phyloP scores from a whole-genome alignment of 345 rosid species.

The Syzygium grande region DNA sequence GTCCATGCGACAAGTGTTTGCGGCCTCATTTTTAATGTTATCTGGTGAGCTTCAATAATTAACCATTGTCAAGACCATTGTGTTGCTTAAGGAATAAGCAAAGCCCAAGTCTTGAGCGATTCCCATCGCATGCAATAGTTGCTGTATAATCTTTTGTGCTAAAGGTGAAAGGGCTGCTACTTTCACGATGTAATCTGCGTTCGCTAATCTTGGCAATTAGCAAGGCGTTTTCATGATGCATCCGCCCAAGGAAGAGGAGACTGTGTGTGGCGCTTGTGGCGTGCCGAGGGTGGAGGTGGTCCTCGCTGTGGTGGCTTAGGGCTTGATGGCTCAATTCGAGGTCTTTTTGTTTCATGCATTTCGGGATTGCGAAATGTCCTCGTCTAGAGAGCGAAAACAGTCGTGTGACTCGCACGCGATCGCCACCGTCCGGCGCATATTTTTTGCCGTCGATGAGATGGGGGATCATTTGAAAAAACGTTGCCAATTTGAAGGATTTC shows the following conservation, averaged over 20 bases:
- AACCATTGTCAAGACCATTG: not conserved
- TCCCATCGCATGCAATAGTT: not conserved
- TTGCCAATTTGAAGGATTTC: not conserved
- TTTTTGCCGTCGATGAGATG: not conserved
- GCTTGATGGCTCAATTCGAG: not conserved
- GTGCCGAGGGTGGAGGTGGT: not conserved
- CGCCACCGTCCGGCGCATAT: fast-evolving
- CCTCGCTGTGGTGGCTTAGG: not conserved
- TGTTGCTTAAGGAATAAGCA: not conserved
- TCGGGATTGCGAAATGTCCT: not conserved
- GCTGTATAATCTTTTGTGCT: not conserved
- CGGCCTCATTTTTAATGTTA: not conserved
- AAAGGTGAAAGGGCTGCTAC: not conserved
- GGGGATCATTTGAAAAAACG: not conserved
- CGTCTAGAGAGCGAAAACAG: not conserved
- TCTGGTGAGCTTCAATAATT: not conserved
- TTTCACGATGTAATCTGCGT: not conserved
- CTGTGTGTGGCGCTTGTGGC: not conserved
- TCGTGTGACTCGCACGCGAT: not conserved
- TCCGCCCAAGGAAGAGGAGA: not conserved
- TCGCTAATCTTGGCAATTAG: not conserved
- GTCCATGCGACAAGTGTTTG: not conserved
- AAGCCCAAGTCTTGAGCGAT: not conserved
- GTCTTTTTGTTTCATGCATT: not conserved
- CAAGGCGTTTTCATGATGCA: not conserved